Conservation (phyloP, 345 rosid species). For the Moricandia moricandioides region DNA sequence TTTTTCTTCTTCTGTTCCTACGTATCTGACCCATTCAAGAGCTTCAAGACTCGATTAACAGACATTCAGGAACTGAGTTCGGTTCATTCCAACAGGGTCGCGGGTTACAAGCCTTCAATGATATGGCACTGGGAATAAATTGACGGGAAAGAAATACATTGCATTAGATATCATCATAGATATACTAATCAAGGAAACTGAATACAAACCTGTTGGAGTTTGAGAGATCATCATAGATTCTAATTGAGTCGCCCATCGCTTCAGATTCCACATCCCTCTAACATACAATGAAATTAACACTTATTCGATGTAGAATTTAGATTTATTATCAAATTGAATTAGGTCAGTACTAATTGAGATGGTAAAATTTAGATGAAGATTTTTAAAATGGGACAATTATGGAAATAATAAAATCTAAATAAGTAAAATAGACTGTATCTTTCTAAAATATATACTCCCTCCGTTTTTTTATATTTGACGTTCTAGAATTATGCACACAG, state of each 20-base stretch:
- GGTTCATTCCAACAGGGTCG: conserved; percentile 11
- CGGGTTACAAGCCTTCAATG: neutral
- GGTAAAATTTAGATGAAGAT: too few relatives aligned
- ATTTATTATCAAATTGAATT: too few relatives aligned
- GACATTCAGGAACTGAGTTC: conserved; percentile 16
- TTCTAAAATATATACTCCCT: too few relatives aligned
- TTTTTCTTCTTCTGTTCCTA: conserved; percentile 13
- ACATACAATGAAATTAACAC: too few relatives aligned
- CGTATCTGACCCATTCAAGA: neutral
- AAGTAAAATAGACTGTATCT: too few relatives aligned
- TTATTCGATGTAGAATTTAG: too few relatives aligned
- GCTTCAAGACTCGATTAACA: neutral
- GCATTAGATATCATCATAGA: neutral
- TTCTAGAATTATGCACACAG: too few relatives aligned
- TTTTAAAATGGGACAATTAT: too few relatives aligned
- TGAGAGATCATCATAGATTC: too few relatives aligned
- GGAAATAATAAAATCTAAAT: too few relatives aligned
- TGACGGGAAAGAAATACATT: neutral
- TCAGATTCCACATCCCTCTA: neutral
- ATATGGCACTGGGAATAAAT: neutral
- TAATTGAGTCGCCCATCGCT: neutral
- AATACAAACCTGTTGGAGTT: neutral
- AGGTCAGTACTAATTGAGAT: too few relatives aligned
- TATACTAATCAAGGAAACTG: neutral
- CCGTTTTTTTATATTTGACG: too few relatives aligned